Evolutionary conservation across 164 flowering plant species (phyloP), one percentile per base, ranked within the genome.

Genomic region (Santalum album): DNA sequence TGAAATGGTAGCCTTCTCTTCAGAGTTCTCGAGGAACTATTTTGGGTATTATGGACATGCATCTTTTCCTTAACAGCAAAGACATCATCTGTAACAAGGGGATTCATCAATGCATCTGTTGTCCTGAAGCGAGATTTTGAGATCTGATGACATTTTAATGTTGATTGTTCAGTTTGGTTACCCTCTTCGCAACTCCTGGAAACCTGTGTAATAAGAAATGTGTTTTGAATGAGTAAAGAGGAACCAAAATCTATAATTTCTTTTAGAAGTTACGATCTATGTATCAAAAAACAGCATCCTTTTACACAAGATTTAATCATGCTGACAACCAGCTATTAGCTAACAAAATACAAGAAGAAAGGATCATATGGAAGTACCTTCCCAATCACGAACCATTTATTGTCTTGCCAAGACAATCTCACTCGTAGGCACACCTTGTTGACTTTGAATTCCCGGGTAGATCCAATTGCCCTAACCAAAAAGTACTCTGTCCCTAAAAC

Each of bases 321-420:
- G n/a, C n/a, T n/a, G n/a, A n/a, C n/a, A n/a, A n/a, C n/a, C n/a
- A n/a, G n/a, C n/a, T n/a, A 32, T 32, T 32, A 32, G 7, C 7
- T 32, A 7, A 32, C 36, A 32, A 32, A 6, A 6, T 32, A 32
- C 12, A 12, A 32, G 36, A 32, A 32, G 36, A 32, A 32, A 6
- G 10, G 12, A 1, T 7, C 36, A 32, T n/a, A n/a, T n/a, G n/a
- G n/a, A 32, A 32, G 36, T 72, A 84, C 87, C 83, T 76, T 75
- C 59, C 73, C 78, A 20, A 76, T 53, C 25, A 69, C 19, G 25
- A 69, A 24, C 91, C 91, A 82, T 54, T 64, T 42, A 36, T 69
- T 65, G 58, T 80, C 69, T 60, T 73, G 34, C 86, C 83, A 84
- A 12, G 49, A 49, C 44, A 66, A 82, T 25, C 84, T 65, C 21